Base-by-base conservation (phyloP, 202 grass and related monocot species). In the Elaeis oleifera region DNA sequence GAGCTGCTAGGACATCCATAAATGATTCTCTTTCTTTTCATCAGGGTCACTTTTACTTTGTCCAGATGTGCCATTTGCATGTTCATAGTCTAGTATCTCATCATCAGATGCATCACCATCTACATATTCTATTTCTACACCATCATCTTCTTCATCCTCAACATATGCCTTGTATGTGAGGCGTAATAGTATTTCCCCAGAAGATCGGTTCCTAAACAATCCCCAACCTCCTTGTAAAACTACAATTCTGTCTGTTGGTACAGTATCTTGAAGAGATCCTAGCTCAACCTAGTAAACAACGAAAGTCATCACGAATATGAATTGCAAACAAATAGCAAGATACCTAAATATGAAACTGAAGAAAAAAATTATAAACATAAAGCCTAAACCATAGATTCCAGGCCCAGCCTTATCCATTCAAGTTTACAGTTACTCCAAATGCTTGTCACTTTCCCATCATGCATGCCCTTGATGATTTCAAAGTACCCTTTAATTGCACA, bases 91-190 rank as follows among this genome's bases (percentile, higher is more conserved):
- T 48, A 80, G 54, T 28, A 82, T 68, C 3, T 90, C 89, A 67
- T 97, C 87, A 6, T 85, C 59, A 56, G 77, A 90, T 54, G 65
- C 68, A 39, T 85, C 72, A 29, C 75, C 71, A 1, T 51, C 31
- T 22, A 67, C 63, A n/a, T 60, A 62, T 48, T 61, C 71, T 1
- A 7, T 78, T 69, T 75, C 77, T 26, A 83, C 77, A 4, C 27
- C 29, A 32, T 81, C 84, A 66, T 99, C 94, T 79, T 99, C 94
- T 50, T 92, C 94, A 5, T 92, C 94, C 71, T 99, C 94, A 36
- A 99, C 94, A 4, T 99, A 99, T 0, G 88, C 88, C 69, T 99
- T 99, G 67, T 92, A 92, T 6, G 94, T 99, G 17, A 99, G 78
- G 28, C 85, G 88, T 27, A 99, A 69, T 48, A 99, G 76, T 16